These are phyloP conservation scores for Penicillium longicatenatum DNA, from an alignment of 495 filamentous ascomycete genomes.

Conservation along the genomic window DNA sequence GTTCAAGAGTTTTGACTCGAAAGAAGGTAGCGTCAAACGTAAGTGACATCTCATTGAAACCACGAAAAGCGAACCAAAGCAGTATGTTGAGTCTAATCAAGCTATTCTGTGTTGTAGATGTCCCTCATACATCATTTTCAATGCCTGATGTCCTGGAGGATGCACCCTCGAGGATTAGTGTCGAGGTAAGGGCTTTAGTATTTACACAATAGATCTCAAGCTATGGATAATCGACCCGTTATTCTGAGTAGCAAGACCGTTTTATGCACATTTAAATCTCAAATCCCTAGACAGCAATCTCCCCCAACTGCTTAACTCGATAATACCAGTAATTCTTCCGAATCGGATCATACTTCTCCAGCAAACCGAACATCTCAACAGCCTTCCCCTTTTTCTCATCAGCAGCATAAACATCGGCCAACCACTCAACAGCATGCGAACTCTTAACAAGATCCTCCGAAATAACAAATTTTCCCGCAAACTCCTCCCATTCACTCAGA, in stretches of 20 bases:
- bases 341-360: conserved; percentile 90
- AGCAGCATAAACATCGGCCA: conserved; percentile 79
- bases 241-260: no score
- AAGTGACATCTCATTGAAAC: neutral
- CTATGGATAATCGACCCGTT: neutral
- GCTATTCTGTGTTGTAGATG: conserved; percentile 9
- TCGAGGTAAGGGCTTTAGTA: conserved; percentile 24
- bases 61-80: neutral
- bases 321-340: conserved; percentile 92
- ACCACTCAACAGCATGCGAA: conserved; percentile 85
- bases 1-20: conserved; percentile 36
- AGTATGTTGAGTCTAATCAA: neutral
- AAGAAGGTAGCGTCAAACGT: conserved; percentile 17
- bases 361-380: conserved; percentile 62
- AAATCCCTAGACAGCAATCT: neutral
- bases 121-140: conserved; percentile 21
- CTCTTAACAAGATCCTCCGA: conserved; percentile 55
- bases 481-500: conserved; percentile 60
- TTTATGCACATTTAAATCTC: neutral
- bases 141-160: neutral
- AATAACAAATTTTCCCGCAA: conserved; percentile 65
- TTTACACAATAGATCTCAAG: conserved; percentile 13
- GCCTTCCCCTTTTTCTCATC: conserved; percentile 48
- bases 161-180: conserved; percentile 14
- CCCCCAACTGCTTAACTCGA: conserved; percentile 44